Conservation (phyloP, 2,329 filamentous ascomycete species). For the Pyrenochaeta sp. region DNA sequence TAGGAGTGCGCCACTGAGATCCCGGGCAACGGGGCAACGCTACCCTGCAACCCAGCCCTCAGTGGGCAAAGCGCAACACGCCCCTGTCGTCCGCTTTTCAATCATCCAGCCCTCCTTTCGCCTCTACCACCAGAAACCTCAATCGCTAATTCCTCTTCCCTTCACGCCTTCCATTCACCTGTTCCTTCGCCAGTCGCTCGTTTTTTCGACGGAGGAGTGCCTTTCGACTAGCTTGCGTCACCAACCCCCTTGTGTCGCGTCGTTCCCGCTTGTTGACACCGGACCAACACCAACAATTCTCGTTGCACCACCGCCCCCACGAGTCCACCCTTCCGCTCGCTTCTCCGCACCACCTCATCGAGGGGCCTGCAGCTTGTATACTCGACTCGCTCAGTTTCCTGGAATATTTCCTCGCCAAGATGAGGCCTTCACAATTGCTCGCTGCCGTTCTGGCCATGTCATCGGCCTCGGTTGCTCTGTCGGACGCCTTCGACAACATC, state of each 20-base stretch:
- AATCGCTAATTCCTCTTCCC: slow-evolving; percentile 5
- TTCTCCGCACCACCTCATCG: slow-evolving; percentile 16
- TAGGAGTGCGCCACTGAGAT: not conserved
- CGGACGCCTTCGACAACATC: slow-evolving; percentile 43
- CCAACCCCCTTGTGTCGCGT: slow-evolving; percentile 19
- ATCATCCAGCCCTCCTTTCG: slow-evolving; percentile 16
- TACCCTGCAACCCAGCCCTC: not conserved
- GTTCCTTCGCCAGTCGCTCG: slow-evolving; percentile 48
- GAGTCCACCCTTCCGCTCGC: slow-evolving; percentile 21
- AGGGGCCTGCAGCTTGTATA: slow-evolving; percentile 6
- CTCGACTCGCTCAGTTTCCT: slow-evolving; percentile 5
- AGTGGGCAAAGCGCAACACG: not conserved
- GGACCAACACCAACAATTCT: slow-evolving; percentile 27
- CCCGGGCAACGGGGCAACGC: not conserved
- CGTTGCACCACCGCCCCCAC: slow-evolving; percentile 31
- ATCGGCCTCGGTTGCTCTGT: slow-evolving; percentile 45
- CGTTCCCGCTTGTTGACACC: slow-evolving; percentile 37
- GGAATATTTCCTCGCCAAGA: slow-evolving; percentile 19
- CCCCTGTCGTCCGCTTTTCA: slow-evolving; percentile 2
- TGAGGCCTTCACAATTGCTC: slow-evolving; percentile 51
- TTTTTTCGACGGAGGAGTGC: slow-evolving; percentile 36
- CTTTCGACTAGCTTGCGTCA: slow-evolving; percentile 18
- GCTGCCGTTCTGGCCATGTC: slow-evolving; percentile 49
- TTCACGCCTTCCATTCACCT: slow-evolving; percentile 14
- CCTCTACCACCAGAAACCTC: slow-evolving; percentile 24